Conservation (phyloP, 768 basidiomycete genomes). For the Russula compacta region DNA sequence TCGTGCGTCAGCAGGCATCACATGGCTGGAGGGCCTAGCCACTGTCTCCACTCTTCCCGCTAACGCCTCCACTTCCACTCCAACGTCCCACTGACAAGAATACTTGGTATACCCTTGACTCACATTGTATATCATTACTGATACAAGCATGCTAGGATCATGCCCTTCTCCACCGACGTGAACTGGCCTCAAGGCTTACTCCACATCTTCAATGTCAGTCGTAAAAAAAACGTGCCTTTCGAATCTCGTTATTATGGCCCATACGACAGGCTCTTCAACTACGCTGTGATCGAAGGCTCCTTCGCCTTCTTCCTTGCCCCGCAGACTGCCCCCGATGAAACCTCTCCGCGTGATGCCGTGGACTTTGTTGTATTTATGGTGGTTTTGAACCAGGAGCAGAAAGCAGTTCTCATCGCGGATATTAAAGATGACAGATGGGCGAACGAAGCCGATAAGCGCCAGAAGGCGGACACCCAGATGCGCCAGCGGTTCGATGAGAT, state of each 20-base stretch:
- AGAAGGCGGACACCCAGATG: not conserved
- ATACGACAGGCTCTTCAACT: not conserved
- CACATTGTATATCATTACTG: not conserved
- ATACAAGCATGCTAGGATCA: not conserved
- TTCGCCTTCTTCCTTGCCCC: not conserved
- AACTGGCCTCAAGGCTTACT: not conserved
- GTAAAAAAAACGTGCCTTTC: not conserved
- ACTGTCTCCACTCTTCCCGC: too few relatives aligned
- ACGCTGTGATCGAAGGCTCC: not conserved
- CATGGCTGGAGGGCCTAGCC: too few relatives aligned
- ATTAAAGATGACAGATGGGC: not conserved
- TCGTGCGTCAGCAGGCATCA: too few relatives aligned
- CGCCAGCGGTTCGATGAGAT: not conserved
- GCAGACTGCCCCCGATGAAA: not conserved
- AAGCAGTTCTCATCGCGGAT: not conserved
- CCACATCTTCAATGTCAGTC: not conserved
- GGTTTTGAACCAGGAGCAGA: not conserved
- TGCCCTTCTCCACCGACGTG: not conserved
- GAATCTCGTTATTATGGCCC: constrained; percentile 1
- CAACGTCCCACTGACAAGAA: not conserved
- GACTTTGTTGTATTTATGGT: not conserved
- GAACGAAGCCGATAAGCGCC: not conserved
- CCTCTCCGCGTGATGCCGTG: not conserved
- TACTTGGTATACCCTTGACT: not conserved
- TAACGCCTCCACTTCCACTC: not conserved